Evolutionary conservation across 768 basidiomycete genomes (phyloP).

Genomic region (Lanmaoa rubissima): DNA sequence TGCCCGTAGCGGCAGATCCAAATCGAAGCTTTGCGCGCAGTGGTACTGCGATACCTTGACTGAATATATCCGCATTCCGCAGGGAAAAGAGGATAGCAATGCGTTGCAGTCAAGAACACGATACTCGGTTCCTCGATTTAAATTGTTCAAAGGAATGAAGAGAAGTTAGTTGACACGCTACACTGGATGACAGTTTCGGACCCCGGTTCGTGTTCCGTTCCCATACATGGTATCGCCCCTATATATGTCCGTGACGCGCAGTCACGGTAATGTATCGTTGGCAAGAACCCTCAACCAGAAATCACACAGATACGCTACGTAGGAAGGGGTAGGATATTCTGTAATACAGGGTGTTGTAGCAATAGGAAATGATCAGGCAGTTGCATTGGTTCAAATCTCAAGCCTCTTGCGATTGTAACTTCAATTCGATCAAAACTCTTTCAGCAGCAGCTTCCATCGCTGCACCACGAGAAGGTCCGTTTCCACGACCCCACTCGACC

Average conservation of each 20-base stretch:
- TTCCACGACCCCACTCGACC: slow-evolving; percentile 24
- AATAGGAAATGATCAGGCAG: neutral
- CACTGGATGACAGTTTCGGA: slow-evolving; percentile 8
- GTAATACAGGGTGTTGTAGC: neutral
- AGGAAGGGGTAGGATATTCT: neutral
- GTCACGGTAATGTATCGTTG: neutral
- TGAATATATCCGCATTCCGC: neutral
- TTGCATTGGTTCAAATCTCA: neutral
- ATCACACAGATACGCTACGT: neutral
- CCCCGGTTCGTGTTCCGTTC: neutral
- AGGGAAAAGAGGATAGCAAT: neutral
- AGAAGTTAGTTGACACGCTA: neutral
- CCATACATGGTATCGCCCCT: slow-evolving; percentile 20
- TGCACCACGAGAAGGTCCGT: slow-evolving; percentile 12
- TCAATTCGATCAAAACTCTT: slow-evolving; percentile 16
- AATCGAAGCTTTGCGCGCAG: slow-evolving; percentile 6
- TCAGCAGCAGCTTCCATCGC: slow-evolving; percentile 26
- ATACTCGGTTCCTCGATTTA: neutral
- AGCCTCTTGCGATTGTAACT: neutral
- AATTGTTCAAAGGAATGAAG: neutral
- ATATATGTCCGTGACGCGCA: neutral
- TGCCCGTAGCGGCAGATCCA: neutral
- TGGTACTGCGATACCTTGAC: slow-evolving; percentile 5
- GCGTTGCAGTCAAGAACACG: neutral
- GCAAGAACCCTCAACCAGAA: neutral